Conservation (phyloP, 129 eudicot genomes). For the Tagetes patula region DNA sequence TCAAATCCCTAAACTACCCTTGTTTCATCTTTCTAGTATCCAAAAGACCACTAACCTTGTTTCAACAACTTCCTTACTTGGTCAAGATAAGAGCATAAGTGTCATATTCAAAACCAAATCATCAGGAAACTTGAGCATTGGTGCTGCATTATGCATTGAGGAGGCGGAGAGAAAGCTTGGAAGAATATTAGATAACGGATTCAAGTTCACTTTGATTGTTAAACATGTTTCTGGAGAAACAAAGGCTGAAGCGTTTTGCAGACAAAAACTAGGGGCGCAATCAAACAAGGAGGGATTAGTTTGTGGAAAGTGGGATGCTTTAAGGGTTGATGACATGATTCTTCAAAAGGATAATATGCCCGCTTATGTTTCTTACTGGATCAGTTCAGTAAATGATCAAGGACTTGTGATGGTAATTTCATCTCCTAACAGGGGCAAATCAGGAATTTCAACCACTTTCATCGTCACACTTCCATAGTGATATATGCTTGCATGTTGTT, state of each 20-base stretch:
- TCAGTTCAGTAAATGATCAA: neutral
- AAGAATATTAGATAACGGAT: neutral
- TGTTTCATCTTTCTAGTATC: neutral
- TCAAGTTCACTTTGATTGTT: neutral
- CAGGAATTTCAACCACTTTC: neutral
- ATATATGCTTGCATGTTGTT: too few relatives aligned
- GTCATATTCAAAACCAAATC: neutral
- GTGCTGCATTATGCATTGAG: neutral
- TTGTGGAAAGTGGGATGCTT: neutral
- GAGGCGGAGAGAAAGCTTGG: neutral
- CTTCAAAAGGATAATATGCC: neutral
- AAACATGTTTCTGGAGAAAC: neutral
- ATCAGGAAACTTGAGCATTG: neutral
- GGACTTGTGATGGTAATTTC: neutral
- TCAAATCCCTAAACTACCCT: neutral
- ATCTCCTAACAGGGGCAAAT: neutral
- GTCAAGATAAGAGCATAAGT: neutral
- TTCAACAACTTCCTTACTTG: neutral
- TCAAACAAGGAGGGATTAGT: neutral
- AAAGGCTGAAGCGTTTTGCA: neutral
- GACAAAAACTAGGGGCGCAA: neutral
- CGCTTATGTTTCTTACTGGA: neutral
- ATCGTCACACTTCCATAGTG: neutral
- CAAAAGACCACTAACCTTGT: neutral
- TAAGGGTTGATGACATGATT: neutral